Conservation (phyloP, 345 rosid genomes). For the Gossypium mustelinum region DNA sequence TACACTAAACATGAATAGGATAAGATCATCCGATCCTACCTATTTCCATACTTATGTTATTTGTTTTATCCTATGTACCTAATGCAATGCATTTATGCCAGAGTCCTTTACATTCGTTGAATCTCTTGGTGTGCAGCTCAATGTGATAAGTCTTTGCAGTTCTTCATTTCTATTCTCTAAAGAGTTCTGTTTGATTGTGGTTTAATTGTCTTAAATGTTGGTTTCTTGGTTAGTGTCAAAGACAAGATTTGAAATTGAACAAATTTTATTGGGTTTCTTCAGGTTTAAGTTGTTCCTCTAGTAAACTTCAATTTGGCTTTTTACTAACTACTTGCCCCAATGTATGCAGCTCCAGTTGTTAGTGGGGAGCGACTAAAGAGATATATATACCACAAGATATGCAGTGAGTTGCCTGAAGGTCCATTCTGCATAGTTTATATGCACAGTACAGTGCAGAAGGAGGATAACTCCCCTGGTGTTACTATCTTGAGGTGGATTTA, state of each 20-base stretch:
- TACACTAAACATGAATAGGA: background rate
- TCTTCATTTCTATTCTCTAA: background rate
- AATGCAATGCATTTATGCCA: background rate
- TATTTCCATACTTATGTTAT: background rate
- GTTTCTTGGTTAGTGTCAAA: background rate
- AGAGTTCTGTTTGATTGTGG: background rate
- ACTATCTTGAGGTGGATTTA: conserved; percentile 92
- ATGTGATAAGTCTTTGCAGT: background rate
- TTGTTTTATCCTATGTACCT: background rate
- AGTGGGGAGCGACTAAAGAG: conserved; percentile 75
- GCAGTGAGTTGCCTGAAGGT: conserved; percentile 70
- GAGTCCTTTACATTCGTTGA: background rate
- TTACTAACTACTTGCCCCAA: background rate
- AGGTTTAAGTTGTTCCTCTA: background rate
- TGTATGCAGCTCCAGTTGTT: conserved; percentile 71
- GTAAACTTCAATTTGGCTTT: background rate
- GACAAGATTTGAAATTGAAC: background rate
- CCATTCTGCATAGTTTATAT: conserved; percentile 77
- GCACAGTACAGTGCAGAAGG: conserved; percentile 81
- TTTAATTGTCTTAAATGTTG: background rate
- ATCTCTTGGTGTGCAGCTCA: background rate
- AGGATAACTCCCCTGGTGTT: conserved; percentile 77
- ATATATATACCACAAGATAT: conserved; percentile 69
- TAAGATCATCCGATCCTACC: background rate
- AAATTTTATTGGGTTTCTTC: background rate